Evolutionary conservation across 148 eudicot species (phyloP).

Genomic region (Rhododendron ferrugineum): DNA sequence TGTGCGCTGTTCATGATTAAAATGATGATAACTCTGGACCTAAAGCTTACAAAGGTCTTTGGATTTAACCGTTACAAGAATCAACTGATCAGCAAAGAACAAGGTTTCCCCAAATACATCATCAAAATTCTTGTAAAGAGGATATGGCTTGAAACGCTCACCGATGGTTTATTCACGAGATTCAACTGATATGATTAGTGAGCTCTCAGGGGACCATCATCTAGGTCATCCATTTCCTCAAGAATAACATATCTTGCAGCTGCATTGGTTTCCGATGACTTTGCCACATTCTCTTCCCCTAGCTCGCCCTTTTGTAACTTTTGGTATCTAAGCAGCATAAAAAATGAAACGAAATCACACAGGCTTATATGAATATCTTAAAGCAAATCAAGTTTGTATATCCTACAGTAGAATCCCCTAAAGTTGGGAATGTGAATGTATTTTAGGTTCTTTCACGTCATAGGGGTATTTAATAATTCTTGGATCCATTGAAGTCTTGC

Average conservation of each 20-base stretch:
- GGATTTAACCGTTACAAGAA: not conserved
- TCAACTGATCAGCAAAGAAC: not conserved
- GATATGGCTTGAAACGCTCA: constrained; percentile 11
- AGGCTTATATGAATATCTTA: not conserved
- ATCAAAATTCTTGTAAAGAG: not conserved
- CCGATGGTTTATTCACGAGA: not conserved
- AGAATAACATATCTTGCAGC: constrained; percentile 84
- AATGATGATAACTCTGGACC: not conserved
- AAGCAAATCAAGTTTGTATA: not conserved
- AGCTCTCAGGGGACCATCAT: constrained; percentile 34
- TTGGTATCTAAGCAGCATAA: constrained; percentile 42
- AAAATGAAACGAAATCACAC: not conserved
- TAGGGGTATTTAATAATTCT: not conserved
- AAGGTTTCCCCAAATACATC: not conserved
- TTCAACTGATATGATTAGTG: constrained; percentile 4
- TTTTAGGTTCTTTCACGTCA: not conserved
- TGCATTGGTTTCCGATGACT: constrained; percentile 23
- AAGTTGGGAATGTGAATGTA: not conserved
- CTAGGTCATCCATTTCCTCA: constrained; percentile 74
- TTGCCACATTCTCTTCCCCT: constrained; percentile 25
- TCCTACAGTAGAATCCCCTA: not conserved
- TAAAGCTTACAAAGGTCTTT: not conserved
- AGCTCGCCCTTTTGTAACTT: constrained; percentile 61
- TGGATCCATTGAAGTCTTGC: not conserved
- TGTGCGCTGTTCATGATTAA: not conserved